These are phyloP conservation scores for Cladophialophora carrionii DNA, from an alignment of 2,329 filamentous ascomycete genomes.

Conservation along the genomic window DNA sequence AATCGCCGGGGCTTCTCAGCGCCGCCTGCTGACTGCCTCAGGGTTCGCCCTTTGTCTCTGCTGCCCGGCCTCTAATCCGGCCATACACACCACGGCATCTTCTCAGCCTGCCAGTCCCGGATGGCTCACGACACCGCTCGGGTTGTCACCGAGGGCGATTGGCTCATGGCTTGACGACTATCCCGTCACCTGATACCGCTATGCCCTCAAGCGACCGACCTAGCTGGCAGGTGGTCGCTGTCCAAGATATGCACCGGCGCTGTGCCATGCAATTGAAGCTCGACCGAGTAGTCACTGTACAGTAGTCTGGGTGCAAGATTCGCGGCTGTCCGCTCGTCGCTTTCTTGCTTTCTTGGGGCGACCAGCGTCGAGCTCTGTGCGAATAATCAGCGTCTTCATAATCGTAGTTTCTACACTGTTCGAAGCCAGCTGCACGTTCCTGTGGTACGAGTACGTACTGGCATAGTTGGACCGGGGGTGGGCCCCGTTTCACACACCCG, in stretches of 20 bases:
- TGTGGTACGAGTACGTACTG: constrained; percentile 32
- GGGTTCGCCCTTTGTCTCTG: constrained; percentile 17
- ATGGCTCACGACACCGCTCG: constrained; percentile 27
- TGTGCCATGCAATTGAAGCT: constrained; percentile 8
- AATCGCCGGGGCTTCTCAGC: constrained; percentile 3
- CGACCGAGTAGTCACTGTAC: constrained; percentile 11
- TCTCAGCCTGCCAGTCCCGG: constrained; percentile 14
- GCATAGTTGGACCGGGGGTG: constrained; percentile 24
- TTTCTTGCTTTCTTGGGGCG: constrained; percentile 1
- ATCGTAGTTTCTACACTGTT: constrained; percentile 27
- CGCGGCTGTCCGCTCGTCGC: not conserved
- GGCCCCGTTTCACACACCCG: constrained; percentile 28
- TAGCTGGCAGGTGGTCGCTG: constrained; percentile 9
- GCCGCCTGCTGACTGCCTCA: constrained; percentile 29
- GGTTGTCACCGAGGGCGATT: constrained; percentile 21
- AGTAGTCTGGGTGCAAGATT: constrained; percentile 4
- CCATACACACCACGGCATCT: constrained; percentile 15
- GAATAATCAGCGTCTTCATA: not conserved
- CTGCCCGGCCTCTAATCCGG: constrained; percentile 14
- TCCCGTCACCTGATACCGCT: constrained; percentile 33
- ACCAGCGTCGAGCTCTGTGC: not conserved
- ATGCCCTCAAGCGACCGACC: constrained; percentile 10
- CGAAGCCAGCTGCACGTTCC: constrained; percentile 33
- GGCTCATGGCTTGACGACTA: constrained; percentile 21
- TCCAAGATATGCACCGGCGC: constrained; percentile 15